Evolutionary conservation across 306 rosid species (phyloP).

Genomic region (Vigna nakashimae): DNA sequence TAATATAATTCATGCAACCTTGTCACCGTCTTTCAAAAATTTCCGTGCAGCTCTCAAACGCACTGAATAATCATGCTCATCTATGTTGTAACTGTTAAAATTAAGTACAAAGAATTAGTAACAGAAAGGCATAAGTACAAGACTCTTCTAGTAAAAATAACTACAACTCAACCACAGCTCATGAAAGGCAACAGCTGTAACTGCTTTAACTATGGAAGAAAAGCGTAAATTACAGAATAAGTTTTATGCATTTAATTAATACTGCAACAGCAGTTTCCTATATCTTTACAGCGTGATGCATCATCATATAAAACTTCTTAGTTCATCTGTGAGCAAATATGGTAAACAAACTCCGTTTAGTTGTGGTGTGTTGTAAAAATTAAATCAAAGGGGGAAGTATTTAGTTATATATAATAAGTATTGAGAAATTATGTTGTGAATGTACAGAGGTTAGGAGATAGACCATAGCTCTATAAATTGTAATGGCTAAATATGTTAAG

Average conservation of each 20-base stretch:
- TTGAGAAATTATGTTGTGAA: not conserved
- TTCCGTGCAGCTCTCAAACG: slow-evolving; percentile 96
- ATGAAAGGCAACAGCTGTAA: slow-evolving; percentile 24
- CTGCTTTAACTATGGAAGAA: slow-evolving; percentile 8
- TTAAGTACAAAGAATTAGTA: slow-evolving; percentile 18
- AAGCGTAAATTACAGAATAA: not conserved
- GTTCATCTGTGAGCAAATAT: slow-evolving; percentile 28
- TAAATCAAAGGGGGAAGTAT: not conserved
- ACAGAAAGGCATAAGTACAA: slow-evolving; percentile 27
- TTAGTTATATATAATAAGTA: not conserved
- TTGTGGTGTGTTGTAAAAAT: not conserved
- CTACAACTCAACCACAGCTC: slow-evolving; percentile 18
- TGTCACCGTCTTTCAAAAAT: slow-evolving; percentile 94
- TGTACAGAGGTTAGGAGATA: not conserved
- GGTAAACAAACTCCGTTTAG: slow-evolving; percentile 39
- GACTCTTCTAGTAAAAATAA: not conserved
- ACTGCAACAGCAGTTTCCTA: not conserved
- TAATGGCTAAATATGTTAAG: not conserved
- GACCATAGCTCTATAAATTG: slow-evolving; percentile 1
- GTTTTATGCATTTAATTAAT: slow-evolving; percentile 32
- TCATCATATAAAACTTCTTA: slow-evolving; percentile 18
- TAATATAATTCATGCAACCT: slow-evolving; percentile 59
- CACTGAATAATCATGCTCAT: slow-evolving; percentile 94
- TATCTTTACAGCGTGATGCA: slow-evolving; percentile 11
- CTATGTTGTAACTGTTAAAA: slow-evolving; percentile 86